phyloP scores from a whole-genome alignment of 129 eudicot species.

The Tanacetum coccineum region DNA sequence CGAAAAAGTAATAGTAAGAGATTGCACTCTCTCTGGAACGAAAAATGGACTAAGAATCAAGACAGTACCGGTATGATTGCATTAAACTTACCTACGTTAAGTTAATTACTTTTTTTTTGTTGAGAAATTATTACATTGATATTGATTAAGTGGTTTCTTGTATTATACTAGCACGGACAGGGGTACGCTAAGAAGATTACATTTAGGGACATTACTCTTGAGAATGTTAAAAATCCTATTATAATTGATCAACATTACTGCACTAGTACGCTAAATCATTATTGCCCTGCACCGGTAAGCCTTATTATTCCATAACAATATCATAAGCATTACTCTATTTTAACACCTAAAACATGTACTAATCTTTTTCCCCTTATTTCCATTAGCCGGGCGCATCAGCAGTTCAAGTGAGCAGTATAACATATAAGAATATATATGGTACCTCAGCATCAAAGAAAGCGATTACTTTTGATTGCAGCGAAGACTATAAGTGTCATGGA shows the following conservation, averaged over 20 bases:
- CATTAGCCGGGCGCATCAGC: slow-evolving; percentile 23
- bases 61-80: slow-evolving; percentile 2
- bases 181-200: slow-evolving; percentile 28
- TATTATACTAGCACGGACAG: slow-evolving; percentile 23
- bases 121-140: not conserved
- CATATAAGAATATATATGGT: slow-evolving; percentile 30
- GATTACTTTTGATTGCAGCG: slow-evolving; percentile 38
- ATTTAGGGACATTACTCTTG: slow-evolving; percentile 26
- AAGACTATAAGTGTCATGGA: slow-evolving; percentile 18
- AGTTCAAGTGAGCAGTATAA: slow-evolving; percentile 39
- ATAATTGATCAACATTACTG: slow-evolving; percentile 40
- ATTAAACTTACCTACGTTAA: not conserved
- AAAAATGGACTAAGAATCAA: slow-evolving; percentile 10
- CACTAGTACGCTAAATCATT: not conserved
- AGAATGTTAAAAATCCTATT: slow-evolving; percentile 31
- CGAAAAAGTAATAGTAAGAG: not conserved
- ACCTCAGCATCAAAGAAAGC: slow-evolving; percentile 29
- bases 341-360: not conserved
- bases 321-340: too few species aligned
- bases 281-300: slow-evolving; percentile 3
- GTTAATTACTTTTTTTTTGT: too few species aligned
- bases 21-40: slow-evolving; percentile 5
- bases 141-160: not conserved
- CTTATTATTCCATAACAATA: not conserved
- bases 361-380: not conserved